A percentile compares a stretch with the other conserved stretches of the same genome.
Conservation (phyloP, 2,329 filamentous ascomycete species). For the Rutstroemia sp. region DNA sequence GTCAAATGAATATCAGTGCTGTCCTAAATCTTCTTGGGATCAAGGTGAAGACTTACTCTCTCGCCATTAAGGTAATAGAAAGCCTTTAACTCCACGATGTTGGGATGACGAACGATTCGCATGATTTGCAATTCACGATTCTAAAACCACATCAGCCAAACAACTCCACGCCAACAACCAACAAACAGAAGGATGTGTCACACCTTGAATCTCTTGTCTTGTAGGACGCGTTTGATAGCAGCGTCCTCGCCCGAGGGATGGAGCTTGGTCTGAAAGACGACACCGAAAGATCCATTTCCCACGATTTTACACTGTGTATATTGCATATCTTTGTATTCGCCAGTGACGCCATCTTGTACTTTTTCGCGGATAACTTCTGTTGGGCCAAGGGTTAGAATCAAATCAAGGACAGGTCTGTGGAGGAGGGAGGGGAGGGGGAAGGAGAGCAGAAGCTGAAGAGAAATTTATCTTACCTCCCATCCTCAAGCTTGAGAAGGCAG, state of each 20-base stretch:
- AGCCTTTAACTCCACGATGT: constrained; percentile 97
- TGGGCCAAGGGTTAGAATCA: constrained; percentile 34
- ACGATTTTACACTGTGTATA: constrained; percentile 99
- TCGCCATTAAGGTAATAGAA: constrained; percentile 99
- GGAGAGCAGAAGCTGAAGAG: constrained; percentile 11
- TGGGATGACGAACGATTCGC: constrained; percentile 97
- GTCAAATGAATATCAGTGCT: constrained; percentile 15
- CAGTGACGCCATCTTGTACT: constrained; percentile 95
- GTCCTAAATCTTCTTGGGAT: not conserved
- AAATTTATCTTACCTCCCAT: constrained; percentile 74
- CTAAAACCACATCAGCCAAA: constrained; percentile 41
- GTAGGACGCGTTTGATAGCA: constrained; percentile 96
- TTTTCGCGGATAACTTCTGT: constrained; percentile 96
- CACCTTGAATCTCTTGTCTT: constrained; percentile 99
- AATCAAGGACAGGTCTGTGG: not conserved
- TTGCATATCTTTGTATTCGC: constrained; percentile 92
- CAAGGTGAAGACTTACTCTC: constrained; percentile 55
- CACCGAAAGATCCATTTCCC: constrained; percentile 96
- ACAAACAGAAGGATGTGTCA: constrained; percentile 18
- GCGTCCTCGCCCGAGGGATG: constrained; percentile 97
- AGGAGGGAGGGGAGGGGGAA: not conserved
- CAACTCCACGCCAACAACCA: not conserved
- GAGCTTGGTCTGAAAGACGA: constrained; percentile 98
- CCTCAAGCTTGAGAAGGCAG: constrained; percentile 79
- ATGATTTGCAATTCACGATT: constrained; percentile 99